These are phyloP conservation scores for Ballota nigra DNA, from an alignment of 257 asterid species.

Conservation along the genomic window DNA sequence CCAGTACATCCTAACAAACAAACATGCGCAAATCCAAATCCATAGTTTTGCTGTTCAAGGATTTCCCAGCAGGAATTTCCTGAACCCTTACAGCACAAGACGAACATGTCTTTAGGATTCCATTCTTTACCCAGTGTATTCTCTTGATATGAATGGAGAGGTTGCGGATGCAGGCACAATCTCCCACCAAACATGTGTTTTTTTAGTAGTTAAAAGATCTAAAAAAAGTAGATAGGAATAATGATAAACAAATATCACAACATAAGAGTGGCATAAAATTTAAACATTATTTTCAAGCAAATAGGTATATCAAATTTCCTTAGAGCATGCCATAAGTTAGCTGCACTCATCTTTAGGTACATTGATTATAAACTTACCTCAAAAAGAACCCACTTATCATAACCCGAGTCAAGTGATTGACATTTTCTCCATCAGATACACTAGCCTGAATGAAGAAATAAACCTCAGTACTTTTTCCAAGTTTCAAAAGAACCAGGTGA, in stretches of 20 bases:
- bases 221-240: background rate
- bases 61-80: background rate
- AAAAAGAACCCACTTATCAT: constrained; percentile 80
- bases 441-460: constrained; percentile 63
- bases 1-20: background rate
- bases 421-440: constrained; percentile 75
- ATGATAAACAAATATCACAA: background rate
- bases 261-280: background rate
- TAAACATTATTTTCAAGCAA: constrained; percentile 6
- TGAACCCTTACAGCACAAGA: background rate
- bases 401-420: constrained; percentile 70
- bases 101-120: background rate
- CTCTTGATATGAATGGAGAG: background rate
- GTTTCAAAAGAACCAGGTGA: background rate
- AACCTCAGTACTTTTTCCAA: constrained; percentile 19
- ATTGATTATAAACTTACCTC: constrained; percentile 51
- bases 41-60: background rate
- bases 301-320: constrained; percentile 12
- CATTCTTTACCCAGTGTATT: background rate
- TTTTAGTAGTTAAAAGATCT: background rate
- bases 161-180: background rate
- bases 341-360: constrained; percentile 9
- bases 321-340: constrained; percentile 8
- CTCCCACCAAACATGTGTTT: background rate
- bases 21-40: background rate